Evolutionary conservation across 495 filamentous ascomycete species (phyloP), one percentile per base, ranked within the genome.

Genomic region (Talaromyces adpressus): DNA sequence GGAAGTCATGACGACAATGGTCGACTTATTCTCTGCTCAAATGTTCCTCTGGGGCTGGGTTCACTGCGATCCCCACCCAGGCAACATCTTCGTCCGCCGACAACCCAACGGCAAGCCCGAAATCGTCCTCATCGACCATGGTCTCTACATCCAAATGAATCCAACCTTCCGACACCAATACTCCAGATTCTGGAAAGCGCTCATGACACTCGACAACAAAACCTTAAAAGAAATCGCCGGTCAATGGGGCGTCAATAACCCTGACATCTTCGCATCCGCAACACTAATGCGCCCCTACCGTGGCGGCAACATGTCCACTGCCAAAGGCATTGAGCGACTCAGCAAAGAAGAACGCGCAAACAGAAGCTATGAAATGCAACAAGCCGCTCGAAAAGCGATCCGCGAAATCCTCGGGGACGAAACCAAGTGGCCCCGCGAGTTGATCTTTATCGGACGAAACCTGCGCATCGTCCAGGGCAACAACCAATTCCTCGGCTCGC

Each of bases 31-130:
- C 79, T 90, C 88, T 14, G 93, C 92, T 1, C 93, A 97, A 68
- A 97, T 98, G 84, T 98, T 97, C 77, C 85, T 96, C 64, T 97
- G 91, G 87, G 93, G 93, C 22, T 83, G 86, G 49, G 89, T 98
- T 1, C 93, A 98, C 76, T 96, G 92, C 73, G 93, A 98, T 72
- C 93, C 93, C 2, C 93, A 98, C 69, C 94, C 94, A 0, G 93
- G 93, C 0, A 98, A 98, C 73, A 95, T 98, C 69, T 95, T 98
- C 76, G 89, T 97, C 69, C 85, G 93, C 1, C 89, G 94, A 1
- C 79, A 90, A 20, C 91, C 92, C 2, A 85, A 79, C 32, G 93
- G 93, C 32, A 83, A 88, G 45, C 82, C 94, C 1, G 92, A 98
- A 73, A 81, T 98, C 18, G 92, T 97, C 1, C 87, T 98, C 9